Evolutionary conservation across 2,329 filamentous ascomycete genomes (phyloP), one percentile per base, ranked within the genome.

Genomic region (Blumeriella jaapii): DNA sequence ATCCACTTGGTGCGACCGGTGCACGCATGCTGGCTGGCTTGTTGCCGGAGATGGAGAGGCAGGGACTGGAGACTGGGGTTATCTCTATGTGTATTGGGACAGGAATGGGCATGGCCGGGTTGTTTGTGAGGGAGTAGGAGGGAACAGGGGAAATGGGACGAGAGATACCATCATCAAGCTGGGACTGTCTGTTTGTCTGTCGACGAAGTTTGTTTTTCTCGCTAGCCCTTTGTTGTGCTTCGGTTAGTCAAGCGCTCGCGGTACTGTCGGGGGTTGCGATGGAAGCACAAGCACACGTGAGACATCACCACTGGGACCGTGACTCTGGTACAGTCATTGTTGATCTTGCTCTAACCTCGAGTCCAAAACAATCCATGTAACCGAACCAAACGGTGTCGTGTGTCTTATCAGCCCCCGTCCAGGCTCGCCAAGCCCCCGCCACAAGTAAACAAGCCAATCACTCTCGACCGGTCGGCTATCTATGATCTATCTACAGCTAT

Each of bases 41-140:
- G 64, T 55, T 93, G 62, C 56, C 71, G 59, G 68, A 80, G 64
- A 54, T 82, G 74, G 62, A 74, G 59, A 60, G 82, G 49, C 69
- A 68, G 36, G 71, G 75, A 1, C 68, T 81, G 39, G 69, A 89
- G 58, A 64, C 93, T 30, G 86, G 87, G 47, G 83, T 94, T 28
- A 73, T 93, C 37, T 91, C 81, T 53, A 93, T 95, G 83, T 95
- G 87, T 58, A 74, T 86, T 40, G 81, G 81, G 11, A 85, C 81
- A 0, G 79, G 79, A n/a, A 83, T 83, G 77, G 78, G 78, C 11
- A 81, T 82, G 71, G 76, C 75, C 2, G 73, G 71, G 16, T 56
- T 79, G 58, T 77, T 80, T 59, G 72, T 78, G 32, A 61, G 71
- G 47, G 76, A 81, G 58, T 78, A 65, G 48, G 31, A 26, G 19